Conservation (phyloP, 2,329 filamentous ascomycete species). For the Fusarium compactum region DNA sequence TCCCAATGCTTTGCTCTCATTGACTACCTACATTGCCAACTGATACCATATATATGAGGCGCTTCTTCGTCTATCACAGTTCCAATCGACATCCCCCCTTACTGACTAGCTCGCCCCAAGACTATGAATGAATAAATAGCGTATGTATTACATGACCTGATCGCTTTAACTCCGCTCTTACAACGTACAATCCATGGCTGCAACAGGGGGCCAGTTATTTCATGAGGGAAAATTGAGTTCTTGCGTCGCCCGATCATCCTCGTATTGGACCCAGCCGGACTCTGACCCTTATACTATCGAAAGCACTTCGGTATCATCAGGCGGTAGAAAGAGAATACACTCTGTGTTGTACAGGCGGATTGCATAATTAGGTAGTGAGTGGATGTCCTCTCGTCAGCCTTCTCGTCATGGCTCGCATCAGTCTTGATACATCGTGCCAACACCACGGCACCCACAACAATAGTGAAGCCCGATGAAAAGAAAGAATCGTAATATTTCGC, state of each 20-base stretch:
- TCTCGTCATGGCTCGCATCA: background rate
- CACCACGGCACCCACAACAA: background rate
- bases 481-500: background rate
- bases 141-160: background rate
- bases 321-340: background rate
- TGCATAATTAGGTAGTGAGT: background rate
- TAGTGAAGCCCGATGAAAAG: background rate
- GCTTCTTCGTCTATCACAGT: background rate
- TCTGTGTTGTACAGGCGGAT: background rate
- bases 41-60: background rate
- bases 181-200: background rate
- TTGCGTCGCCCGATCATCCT: background rate
- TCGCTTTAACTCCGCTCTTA: background rate
- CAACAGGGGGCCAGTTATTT: background rate
- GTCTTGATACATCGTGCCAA: background rate
- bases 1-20: background rate
- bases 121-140: background rate
- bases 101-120: background rate
- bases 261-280: background rate
- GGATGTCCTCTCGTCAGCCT: background rate
- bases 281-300: background rate
- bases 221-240: background rate
- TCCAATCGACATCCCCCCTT: background rate
- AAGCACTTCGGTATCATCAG: background rate
- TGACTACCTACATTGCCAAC: background rate